Conservation (phyloP, 306 rosid species). For the Vachellia collinsii region DNA sequence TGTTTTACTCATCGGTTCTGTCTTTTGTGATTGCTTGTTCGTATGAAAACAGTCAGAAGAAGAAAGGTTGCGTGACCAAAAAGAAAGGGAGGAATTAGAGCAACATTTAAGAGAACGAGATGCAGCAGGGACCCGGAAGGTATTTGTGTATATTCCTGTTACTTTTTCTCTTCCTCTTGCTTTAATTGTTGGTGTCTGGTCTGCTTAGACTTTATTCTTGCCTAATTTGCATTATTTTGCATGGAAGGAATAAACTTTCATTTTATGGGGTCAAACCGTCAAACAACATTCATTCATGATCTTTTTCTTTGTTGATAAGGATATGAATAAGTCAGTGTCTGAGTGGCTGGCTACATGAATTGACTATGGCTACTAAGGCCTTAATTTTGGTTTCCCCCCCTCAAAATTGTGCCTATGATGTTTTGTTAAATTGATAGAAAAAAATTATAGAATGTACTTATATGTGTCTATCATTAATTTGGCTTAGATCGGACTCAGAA, state of each 20-base stretch:
- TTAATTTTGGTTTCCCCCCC: neutral
- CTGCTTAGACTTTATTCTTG: constrained; percentile 18
- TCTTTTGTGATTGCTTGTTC: constrained; percentile 27
- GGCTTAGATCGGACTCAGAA: neutral
- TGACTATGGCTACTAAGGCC: constrained; percentile 8
- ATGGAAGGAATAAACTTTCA: neutral
- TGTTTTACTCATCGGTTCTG: constrained; percentile 5
- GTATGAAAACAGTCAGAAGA: constrained; percentile 75
- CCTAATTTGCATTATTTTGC: constrained; percentile 3
- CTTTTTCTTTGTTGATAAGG: neutral
- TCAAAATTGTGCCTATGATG: neutral
- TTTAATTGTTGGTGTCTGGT: constrained; percentile 7
- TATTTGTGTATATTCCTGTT: constrained; percentile 34
- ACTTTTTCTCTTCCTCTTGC: neutral
- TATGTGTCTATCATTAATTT: neutral
- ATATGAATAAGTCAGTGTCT: constrained; percentile 23
- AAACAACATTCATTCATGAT: constrained; percentile 3
- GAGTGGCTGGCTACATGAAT: constrained; percentile 25
- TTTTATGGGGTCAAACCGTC: neutral
- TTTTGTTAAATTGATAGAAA: constrained; percentile 8
- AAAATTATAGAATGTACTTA: neutral
- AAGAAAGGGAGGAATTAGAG: constrained; percentile 88
- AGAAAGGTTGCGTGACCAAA: constrained; percentile 89
- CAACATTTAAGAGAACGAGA: constrained; percentile 77
- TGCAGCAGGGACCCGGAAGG: constrained; percentile 82